phyloP scores from a whole-genome alignment of 345 rosid species.

The Populus euphratica region DNA sequence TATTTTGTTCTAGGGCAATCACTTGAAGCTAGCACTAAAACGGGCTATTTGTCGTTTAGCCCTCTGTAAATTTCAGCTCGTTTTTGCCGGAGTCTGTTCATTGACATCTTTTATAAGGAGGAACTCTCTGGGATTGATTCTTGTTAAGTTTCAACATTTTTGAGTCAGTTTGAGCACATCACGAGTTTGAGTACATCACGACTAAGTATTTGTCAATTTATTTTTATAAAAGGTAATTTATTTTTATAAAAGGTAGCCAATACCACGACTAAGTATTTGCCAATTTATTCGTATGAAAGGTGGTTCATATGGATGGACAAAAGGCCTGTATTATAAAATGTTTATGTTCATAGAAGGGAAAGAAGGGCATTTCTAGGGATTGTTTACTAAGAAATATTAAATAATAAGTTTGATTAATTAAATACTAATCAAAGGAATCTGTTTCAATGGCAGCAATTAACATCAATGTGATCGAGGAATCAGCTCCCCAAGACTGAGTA shows the following conservation, averaged over 20 bases:
- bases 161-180: too few species aligned
- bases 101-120: background rate
- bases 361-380: background rate
- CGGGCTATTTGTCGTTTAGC: constrained; percentile 20
- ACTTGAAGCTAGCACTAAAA: constrained; percentile 37
- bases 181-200: too few species aligned
- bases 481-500: constrained; percentile 34
- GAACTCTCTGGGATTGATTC: background rate
- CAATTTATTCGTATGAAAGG: background rate
- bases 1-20: constrained; percentile 17
- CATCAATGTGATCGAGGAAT: constrained; percentile 3
- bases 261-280: too few species aligned
- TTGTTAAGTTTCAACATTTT: background rate
- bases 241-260: too few species aligned
- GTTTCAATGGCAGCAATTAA: background rate
- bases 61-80: constrained; percentile 20
- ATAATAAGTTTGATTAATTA: background rate
- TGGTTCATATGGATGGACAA: background rate
- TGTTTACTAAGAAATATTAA: background rate
- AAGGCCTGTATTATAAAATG: background rate
- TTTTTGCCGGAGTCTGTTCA: background rate
- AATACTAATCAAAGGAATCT: background rate
- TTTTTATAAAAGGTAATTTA: too few species aligned
- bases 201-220: too few species aligned
- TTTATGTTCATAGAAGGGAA: background rate